Evolutionary conservation across 208 protist genomes (phyloP), one percentile per base, ranked within the genome.

Genomic region (Trypanosoma caninum): DNA sequence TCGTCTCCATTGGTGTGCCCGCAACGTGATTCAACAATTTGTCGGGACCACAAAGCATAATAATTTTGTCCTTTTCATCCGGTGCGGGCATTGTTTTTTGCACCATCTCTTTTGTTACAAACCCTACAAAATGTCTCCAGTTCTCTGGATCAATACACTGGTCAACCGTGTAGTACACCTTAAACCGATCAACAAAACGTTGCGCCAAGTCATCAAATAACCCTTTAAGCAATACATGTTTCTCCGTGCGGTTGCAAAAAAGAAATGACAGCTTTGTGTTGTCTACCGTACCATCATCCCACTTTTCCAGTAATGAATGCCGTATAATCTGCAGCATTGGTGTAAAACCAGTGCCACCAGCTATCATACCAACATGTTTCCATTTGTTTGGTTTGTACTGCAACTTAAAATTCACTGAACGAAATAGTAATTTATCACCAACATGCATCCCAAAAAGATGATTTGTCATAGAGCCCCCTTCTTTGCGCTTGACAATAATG

Each of bases 261-360:
- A 98, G 60, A 53, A 98, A 88, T 30, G 75, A 91, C 10, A 98
- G 54, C 69, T 89, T 84, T 42, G 92, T 97, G 46, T 78, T 79
- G 72, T 97, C 92, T 40, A 84, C 63, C 37, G 69, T 63, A 25
- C 74, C 76, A 54, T 62, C 69, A 53, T 96, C 84, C 76, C 77
- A 82, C 23, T 54, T 47, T 60, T 89, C 80, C 8, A 58, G 56
- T 6, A 96, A 65, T 14, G 85, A 74, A 62, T 94, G 87, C 1
- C 79, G 76, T 50, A 97, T 89, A 35, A 97, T 86, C 64, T 98
- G 95, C 30, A 97, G 59, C 82, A 97, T 97, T 1, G 95, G 95
- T 0, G 94, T 98, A 78, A 97, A 97, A 22, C 94, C 94, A 2
- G 94, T 95, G 56, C 93, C 93, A 35, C 94, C 94, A 18, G 85